Base-by-base conservation (phyloP, 148 eudicot genomes). In the Rhododendron griersonianum region DNA sequence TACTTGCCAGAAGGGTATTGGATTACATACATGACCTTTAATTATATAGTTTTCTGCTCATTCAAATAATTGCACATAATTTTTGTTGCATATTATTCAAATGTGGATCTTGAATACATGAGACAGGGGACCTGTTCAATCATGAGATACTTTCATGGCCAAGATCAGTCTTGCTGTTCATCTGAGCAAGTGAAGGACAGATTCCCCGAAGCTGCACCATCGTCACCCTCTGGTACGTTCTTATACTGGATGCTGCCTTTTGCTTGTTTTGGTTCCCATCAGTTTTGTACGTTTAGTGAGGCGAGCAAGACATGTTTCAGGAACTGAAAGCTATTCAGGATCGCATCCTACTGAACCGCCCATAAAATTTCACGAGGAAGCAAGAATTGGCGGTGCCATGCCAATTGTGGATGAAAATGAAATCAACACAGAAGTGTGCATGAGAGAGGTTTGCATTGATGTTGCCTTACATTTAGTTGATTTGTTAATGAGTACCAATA, bases 41-140 rank as follows among this genome's bases (percentile, higher is more conserved):
- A 50, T 21, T 35, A 21, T 71, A 11, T 23, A 3, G 63, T 84
- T 73, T 69, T 50, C 28, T 45, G 39, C 50, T 87, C 39, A 45
- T 82, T 33, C 5, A 45, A 23, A 14, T 23, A 18, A 8, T 18
- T 3, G 61, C 18, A 8, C 48, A 37, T 45, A 57, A 19, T 30
- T 75, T 71, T 7, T 28, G 9, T 74, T 63, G 39, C 35, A 63
- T 47, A n/a, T 11, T 77, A 57, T 83, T 35, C n/a, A 84, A 51
- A 15, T n/a, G 41, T 51, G 63, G 21, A 25, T 74, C 14, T 45
- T 81, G 85, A 50, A 74, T 80, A 16, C 59, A 85, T 89, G 90
- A 59, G 78, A 65, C 89, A 96, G 98, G 98, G 98, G 82, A 95
- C 95, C 85, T 87, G 88, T 91, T 91, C 91, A 87, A 87, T 91